A percentile compares a stretch with the other conserved stretches of the same genome.
Conservation (phyloP, 164 flowering plant species). For the Saururus chinensis region DNA sequence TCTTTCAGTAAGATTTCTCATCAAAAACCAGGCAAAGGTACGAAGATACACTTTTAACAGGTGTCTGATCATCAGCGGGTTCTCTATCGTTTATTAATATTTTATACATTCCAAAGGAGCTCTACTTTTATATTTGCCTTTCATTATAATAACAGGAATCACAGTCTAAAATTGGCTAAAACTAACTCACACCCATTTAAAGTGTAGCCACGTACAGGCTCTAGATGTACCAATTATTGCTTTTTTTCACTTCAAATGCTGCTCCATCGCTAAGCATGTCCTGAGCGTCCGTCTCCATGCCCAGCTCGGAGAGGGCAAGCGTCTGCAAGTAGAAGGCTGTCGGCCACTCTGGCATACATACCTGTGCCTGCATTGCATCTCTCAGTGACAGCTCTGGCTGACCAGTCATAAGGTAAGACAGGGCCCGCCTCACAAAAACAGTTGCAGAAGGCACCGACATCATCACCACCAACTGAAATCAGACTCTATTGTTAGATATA, state of each 20-base stretch:
- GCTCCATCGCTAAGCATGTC: slow-evolving; percentile 98
- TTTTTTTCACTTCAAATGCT: slow-evolving; percentile 72
- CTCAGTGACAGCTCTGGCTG: slow-evolving; percentile 80
- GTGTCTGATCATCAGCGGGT: not conserved
- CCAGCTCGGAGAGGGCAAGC: slow-evolving; percentile 85
- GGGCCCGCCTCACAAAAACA: slow-evolving; percentile 69
- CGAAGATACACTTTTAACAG: too few relatives aligned
- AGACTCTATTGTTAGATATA: not conserved
- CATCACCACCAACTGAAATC: slow-evolving; percentile 63
- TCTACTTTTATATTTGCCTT: too few relatives aligned
- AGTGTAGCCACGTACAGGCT: too few relatives aligned
- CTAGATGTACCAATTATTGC: slow-evolving; percentile 51
- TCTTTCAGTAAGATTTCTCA: too few relatives aligned
- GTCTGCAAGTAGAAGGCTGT: slow-evolving; percentile 97
- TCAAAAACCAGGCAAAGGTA: too few relatives aligned
- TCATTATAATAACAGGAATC: too few relatives aligned
- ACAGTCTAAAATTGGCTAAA: not conserved
- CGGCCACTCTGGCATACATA: slow-evolving; percentile 94
- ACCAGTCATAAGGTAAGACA: slow-evolving; percentile 72
- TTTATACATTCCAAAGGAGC: not conserved
- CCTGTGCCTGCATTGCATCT: slow-evolving; percentile 98
- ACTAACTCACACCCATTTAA: not conserved
- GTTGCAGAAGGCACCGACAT: slow-evolving; percentile 91
- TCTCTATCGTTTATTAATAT: not conserved
- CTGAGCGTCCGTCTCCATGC: slow-evolving; percentile 96